Percentiles rank a stretch among this genome's conserved stretches.
phyloP scores from a whole-genome alignment of 768 basidiomycete species.

The Termitomyces sp. region DNA sequence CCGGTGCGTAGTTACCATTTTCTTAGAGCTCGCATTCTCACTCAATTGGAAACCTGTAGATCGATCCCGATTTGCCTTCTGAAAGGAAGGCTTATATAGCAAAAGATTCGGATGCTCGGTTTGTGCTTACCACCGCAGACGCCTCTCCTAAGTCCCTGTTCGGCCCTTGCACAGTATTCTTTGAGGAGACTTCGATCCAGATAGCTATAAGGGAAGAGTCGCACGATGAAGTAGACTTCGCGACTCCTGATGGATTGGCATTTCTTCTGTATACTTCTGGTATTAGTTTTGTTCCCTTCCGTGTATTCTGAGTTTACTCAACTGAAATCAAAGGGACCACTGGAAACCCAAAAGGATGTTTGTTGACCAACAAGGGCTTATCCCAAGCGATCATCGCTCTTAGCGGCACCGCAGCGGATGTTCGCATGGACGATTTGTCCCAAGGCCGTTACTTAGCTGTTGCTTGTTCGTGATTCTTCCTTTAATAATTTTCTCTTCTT shows the following conservation, averaged over 20 bases:
- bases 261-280: conserved; percentile 52
- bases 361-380: conserved; percentile 32
- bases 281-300: conserved; percentile 9
- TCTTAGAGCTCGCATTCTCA: background rate
- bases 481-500: background rate
- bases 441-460: conserved; percentile 41
- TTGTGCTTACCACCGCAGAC: conserved; percentile 33
- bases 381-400: conserved; percentile 29
- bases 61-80: conserved; percentile 45
- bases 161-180: conserved; percentile 19
- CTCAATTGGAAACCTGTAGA: conserved; percentile 25
- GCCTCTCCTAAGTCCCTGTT: conserved; percentile 20
- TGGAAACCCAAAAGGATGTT: conserved; percentile 49
- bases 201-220: conserved; percentile 24
- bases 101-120: conserved; percentile 35
- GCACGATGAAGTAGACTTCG: conserved; percentile 23
- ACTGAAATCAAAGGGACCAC: conserved; percentile 37
- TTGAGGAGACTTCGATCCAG: conserved; percentile 22
- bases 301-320: background rate
- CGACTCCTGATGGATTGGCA: conserved; percentile 29
- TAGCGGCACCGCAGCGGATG: conserved; percentile 26
- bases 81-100: conserved; percentile 45
- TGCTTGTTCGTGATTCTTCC: conserved; percentile 23
- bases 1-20: conserved; percentile 30
- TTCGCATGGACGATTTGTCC: conserved; percentile 28